Evolutionary conservation across 1,284 basidiomycete genomes (phyloP).

Genomic region (Trametes pubescens): DNA sequence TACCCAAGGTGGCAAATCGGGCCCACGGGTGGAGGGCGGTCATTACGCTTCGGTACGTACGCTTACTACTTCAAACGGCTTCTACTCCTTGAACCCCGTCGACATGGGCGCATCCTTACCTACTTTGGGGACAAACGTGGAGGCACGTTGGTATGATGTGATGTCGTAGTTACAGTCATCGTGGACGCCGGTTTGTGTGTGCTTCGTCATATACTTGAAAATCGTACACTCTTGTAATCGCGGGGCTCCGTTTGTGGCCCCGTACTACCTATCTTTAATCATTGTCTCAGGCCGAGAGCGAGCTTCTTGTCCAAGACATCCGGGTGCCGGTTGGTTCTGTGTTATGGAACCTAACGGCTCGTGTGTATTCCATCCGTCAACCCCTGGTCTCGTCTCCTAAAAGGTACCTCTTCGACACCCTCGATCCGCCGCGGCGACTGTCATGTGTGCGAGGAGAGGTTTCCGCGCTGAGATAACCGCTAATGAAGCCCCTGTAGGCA

Average conservation of each 20-base stretch:
- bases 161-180: too few species aligned
- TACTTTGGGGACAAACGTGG: too few species aligned
- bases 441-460: constrained; percentile 17
- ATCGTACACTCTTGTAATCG: too few species aligned
- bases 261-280: too few species aligned
- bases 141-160: too few species aligned
- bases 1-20: background rate
- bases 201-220: too few species aligned
- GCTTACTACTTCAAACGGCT: too few species aligned
- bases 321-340: background rate
- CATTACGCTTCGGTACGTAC: background rate
- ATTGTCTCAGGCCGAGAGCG: background rate
- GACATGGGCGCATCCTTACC: too few species aligned
- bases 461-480: constrained; percentile 20
- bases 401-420: too few species aligned
- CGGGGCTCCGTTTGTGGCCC: background rate
- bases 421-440: constrained; percentile 9
- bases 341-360: background rate
- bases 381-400: background rate
- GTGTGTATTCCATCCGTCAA: background rate
- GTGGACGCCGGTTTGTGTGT: too few species aligned
- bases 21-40: background rate
- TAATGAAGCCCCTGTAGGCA: constrained; percentile 23
- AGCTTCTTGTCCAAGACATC: background rate
- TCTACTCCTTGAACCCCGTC: too few species aligned